Conservation (phyloP, 2,329 filamentous ascomycete species). For the Diaporthe sp. region DNA sequence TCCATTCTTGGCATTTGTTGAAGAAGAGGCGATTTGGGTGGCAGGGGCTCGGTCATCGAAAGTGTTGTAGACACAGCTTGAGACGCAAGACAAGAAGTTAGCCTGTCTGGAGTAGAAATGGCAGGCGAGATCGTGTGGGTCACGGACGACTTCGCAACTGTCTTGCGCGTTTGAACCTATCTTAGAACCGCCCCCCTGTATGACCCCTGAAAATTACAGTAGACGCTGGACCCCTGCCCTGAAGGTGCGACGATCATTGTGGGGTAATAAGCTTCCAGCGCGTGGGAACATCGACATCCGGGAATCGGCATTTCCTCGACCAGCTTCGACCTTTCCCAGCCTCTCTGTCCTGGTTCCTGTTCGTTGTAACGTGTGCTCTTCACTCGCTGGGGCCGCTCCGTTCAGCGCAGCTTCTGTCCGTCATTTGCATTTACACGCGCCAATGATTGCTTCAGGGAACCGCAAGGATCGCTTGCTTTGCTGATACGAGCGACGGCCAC, state of each 20-base stretch:
- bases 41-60: not conserved
- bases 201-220: constrained; percentile 17
- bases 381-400: not conserved
- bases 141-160: not conserved
- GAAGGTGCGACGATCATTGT: constrained; percentile 1
- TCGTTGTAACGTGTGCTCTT: constrained; percentile 15
- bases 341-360: not conserved
- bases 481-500: constrained; percentile 12
- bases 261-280: constrained; percentile 23
- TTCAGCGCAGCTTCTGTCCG: not conserved
- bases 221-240: constrained; percentile 21
- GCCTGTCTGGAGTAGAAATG: not conserved
- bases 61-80: not conserved
- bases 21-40: not conserved
- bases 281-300: constrained; percentile 15
- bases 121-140: not conserved
- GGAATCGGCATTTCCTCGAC: constrained; percentile 21
- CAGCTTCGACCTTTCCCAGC: not conserved
- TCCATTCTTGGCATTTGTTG: not conserved
- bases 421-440: not conserved
- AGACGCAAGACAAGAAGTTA: not conserved
- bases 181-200: constrained; percentile 12
- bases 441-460: not conserved
- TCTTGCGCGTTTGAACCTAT: constrained; percentile 14
- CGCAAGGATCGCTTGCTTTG: constrained; percentile 10